Percentiles rank a stretch among this genome's conserved stretches.
Conservation (phyloP, 129 eudicot genomes). For the Flaveria sonorensis region DNA sequence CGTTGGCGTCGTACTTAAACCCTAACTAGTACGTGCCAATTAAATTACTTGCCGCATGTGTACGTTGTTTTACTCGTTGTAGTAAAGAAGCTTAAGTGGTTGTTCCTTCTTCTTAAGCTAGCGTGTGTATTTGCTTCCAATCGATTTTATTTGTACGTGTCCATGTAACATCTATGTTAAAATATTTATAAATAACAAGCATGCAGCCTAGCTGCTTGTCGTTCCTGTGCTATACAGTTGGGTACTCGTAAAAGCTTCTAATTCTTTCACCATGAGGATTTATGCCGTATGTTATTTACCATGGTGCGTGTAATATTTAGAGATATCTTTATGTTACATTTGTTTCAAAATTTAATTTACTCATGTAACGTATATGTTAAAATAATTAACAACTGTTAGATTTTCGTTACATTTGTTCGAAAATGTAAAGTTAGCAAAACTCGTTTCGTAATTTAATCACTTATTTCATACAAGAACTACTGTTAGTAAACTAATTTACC, state of each 20-base stretch:
- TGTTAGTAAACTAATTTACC: too few relatives aligned
- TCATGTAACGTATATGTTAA: too few relatives aligned
- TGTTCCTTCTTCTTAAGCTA: background rate
- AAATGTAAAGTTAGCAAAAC: too few relatives aligned
- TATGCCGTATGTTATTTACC: too few relatives aligned
- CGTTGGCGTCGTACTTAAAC: background rate
- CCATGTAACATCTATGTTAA: background rate
- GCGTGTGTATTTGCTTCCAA: background rate
- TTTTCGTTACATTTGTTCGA: too few relatives aligned
- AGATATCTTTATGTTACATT: too few relatives aligned
- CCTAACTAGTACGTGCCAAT: background rate
- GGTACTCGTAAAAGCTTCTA: background rate
- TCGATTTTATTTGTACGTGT: background rate
- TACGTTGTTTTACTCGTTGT: background rate
- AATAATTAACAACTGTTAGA: too few relatives aligned
- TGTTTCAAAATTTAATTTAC: too few relatives aligned
- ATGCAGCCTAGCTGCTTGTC: background rate
- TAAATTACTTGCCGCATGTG: background rate
- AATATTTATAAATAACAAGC: background rate
- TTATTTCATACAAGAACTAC: too few relatives aligned
- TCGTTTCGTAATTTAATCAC: too few relatives aligned
- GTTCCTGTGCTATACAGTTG: background rate
- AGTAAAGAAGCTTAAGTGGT: background rate
- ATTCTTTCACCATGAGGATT: too few relatives aligned
- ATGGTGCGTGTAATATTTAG: too few relatives aligned